Evolutionary conservation across 1,284 basidiomycete genomes (phyloP).

Genomic region (Cutaneotrichosporon curvatum): DNA sequence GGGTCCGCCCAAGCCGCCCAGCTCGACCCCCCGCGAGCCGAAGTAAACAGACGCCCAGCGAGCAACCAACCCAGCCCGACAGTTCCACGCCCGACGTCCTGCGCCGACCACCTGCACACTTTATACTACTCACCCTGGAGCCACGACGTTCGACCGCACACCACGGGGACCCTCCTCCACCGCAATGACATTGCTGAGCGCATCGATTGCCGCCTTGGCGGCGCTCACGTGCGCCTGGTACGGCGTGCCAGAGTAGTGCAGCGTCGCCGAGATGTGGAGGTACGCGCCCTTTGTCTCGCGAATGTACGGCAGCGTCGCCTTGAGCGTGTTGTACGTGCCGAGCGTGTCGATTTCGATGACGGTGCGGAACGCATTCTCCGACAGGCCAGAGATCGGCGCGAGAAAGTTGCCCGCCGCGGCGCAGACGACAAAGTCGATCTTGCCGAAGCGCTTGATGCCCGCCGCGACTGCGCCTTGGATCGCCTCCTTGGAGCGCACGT

Average conservation of each 20-base stretch:
- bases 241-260: conserved; percentile 85
- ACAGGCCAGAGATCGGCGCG: conserved; percentile 69
- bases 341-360: conserved; percentile 91
- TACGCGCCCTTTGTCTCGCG: conserved; percentile 70
- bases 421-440: conserved; percentile 91
- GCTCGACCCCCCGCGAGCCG: no score
- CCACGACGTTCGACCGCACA: conserved; percentile 86
- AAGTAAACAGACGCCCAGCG: no score
- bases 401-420: conserved; percentile 88
- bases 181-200: conserved; percentile 72
- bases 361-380: conserved; percentile 82
- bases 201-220: conserved; percentile 91
- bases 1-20: no score
- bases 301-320: conserved; percentile 72
- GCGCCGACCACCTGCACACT: no score
- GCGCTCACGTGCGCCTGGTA: conserved; percentile 90
- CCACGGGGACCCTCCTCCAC: conserved; percentile 91
- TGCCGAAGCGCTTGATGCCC: conserved; percentile 69
- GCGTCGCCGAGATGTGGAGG: conserved; percentile 82
- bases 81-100: no score
- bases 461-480: conserved; percentile 68
- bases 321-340: conserved; percentile 90
- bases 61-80: no score
- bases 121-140: conserved; percentile 57
- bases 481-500: conserved; percentile 71